Conservation (phyloP, 208 protist genomes). For the Sergeia podlipaevii region DNA sequence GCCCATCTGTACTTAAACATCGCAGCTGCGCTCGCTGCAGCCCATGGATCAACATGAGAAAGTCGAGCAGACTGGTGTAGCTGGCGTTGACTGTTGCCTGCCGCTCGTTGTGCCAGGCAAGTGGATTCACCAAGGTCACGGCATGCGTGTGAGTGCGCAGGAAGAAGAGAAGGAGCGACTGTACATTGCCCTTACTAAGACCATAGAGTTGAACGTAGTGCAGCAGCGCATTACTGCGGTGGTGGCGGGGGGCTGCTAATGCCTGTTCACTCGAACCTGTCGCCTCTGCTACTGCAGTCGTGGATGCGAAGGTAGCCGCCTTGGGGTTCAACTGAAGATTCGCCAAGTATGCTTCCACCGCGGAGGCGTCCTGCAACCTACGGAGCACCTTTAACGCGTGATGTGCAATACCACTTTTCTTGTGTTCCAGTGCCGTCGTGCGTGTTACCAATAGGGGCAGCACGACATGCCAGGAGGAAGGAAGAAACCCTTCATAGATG, state of each 20-base stretch:
- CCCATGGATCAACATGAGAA: constrained; percentile 9
- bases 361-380: constrained; percentile 7
- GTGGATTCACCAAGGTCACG: constrained; percentile 19
- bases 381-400: constrained; percentile 16
- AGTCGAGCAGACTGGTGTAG: constrained; percentile 27
- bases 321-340: neutral
- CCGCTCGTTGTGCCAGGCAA: constrained; percentile 24
- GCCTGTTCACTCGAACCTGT: neutral
- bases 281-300: neutral
- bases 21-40: too few relatives aligned
- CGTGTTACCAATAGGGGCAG: constrained; percentile 21
- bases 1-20: too few relatives aligned
- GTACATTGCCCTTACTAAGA: constrained; percentile 10
- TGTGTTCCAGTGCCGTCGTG: constrained; percentile 19
- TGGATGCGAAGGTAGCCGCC: neutral
- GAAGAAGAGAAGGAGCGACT: constrained; percentile 29
- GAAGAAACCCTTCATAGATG: constrained; percentile 5
- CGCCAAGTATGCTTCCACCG: neutral
- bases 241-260: neutral
- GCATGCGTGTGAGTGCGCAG: constrained; percentile 15
- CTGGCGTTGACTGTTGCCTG: constrained; percentile 18
- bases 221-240: neutral
- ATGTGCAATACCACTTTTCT: constrained; percentile 11
- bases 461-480: constrained; percentile 3
- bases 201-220: neutral